Percentiles rank a stretch among this genome's conserved stretches.
Evolutionary conservation across 495 filamentous ascomycete genomes (phyloP).

Genomic region (Xylaria grammica): DNA sequence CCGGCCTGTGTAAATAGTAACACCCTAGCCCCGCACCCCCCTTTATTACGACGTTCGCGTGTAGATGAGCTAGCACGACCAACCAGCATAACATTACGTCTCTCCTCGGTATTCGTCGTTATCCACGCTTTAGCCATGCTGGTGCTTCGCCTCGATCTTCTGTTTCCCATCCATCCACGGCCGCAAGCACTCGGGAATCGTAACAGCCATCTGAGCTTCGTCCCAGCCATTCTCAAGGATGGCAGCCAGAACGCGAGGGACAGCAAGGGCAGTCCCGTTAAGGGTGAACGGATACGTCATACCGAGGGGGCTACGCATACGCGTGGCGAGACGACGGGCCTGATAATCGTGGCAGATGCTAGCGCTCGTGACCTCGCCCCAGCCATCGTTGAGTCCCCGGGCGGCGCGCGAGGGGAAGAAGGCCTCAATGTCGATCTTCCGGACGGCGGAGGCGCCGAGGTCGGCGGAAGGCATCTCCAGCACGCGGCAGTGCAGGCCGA

Average conservation of each 20-base stretch:
- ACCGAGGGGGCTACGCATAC: conserved; percentile 52
- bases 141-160: conserved; percentile 58
- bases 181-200: conserved; percentile 74
- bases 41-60: background rate
- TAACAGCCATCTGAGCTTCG: conserved; percentile 65
- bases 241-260: conserved; percentile 87
- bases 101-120: background rate
- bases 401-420: conserved; percentile 80
- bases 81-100: background rate
- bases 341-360: conserved; percentile 97
- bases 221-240: conserved; percentile 95
- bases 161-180: conserved; percentile 81
- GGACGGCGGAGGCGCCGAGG: conserved; percentile 81
- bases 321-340: conserved; percentile 77
- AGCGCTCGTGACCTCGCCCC: conserved; percentile 91
- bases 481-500: conserved; percentile 84
- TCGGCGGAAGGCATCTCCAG: conserved; percentile 91
- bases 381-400: conserved; percentile 66
- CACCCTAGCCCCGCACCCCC: background rate
- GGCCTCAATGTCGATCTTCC: conserved; percentile 92
- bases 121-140: background rate
- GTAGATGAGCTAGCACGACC: background rate
- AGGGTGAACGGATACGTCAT: conserved; percentile 77
- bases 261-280: conserved; percentile 92
- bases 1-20: background rate